A percentile compares a stretch with the other conserved stretches of the same genome.
These are phyloP conservation scores for Murraya koenigii DNA, from an alignment of 345 rosid genomes.

Conservation along the genomic window DNA sequence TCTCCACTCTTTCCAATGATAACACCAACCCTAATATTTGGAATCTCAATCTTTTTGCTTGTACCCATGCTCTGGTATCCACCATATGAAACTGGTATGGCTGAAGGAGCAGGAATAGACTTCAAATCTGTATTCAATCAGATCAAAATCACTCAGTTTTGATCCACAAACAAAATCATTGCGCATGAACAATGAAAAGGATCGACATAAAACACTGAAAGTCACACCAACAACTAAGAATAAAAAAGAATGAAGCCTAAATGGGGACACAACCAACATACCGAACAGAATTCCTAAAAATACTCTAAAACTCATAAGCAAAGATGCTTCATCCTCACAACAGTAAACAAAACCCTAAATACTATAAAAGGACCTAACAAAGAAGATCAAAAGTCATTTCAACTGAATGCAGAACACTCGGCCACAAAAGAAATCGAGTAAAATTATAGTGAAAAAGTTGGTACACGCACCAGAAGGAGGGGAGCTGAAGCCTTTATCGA, in stretches of 20 bases:
- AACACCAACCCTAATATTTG: conserved; percentile 93
- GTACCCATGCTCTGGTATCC: conserved; percentile 54
- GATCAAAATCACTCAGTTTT: background rate
- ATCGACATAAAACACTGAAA: background rate
- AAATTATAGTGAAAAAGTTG: background rate
- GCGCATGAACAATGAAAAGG: background rate
- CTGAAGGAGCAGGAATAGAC: conserved; percentile 46
- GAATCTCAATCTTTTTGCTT: conserved; percentile 88
- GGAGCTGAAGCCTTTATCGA: conserved; percentile 56
- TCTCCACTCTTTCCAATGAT: conserved; percentile 98
- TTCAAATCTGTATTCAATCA: conserved; percentile 47
- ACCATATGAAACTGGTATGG: conserved; percentile 71
- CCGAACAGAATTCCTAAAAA: background rate
- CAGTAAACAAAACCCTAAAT: background rate
- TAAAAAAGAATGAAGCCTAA: background rate
- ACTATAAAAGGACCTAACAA: background rate
- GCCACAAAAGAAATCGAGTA: no score
- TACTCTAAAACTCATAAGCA: background rate
- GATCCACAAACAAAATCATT: background rate
- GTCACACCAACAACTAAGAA: background rate
- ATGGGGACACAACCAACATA: background rate
- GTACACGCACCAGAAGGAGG: conserved; percentile 33
- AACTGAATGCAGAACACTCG: background rate
- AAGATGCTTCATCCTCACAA: background rate
- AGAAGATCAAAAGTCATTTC: background rate